These are phyloP conservation scores for Globisporangium polare DNA, from an alignment of 352 stramenopile species.

Conservation along the genomic window DNA sequence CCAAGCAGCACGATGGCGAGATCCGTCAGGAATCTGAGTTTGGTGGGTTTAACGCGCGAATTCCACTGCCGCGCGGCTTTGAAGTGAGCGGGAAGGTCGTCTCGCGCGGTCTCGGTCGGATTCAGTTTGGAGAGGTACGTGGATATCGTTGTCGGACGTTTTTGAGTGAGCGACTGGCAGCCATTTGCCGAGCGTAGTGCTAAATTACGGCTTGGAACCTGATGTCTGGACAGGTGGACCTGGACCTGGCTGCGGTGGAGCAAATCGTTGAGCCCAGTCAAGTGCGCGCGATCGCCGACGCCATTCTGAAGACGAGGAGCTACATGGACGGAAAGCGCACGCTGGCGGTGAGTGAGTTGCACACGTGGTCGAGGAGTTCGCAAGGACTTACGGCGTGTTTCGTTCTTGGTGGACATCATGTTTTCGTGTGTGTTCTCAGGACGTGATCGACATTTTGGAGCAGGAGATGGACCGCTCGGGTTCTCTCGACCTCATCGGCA, in stretches of 20 bases:
- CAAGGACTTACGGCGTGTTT: background rate
- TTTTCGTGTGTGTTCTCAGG: constrained; percentile 24
- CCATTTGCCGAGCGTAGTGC: too few relatives aligned
- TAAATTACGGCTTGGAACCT: too few relatives aligned
- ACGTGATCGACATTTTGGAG: constrained; percentile 66
- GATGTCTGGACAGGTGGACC: constrained; percentile 45
- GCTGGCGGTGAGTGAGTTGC: constrained; percentile 17
- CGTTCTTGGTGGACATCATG: background rate
- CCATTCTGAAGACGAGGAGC: constrained; percentile 42
- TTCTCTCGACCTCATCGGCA: constrained; percentile 58
- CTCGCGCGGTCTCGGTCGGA: constrained; percentile 59
- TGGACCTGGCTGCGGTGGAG: constrained; percentile 81
- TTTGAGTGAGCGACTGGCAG: too few relatives aligned
- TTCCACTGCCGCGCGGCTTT: constrained; percentile 52
- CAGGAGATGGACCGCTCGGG: constrained; percentile 53
- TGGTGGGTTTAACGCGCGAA: constrained; percentile 41
- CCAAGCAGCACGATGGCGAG: constrained; percentile 40
- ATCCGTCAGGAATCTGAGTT: constrained; percentile 54
- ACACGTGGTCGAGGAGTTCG: too few relatives aligned
- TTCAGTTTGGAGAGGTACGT: constrained; percentile 87
- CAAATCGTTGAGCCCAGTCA: constrained; percentile 90
- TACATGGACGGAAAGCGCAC: constrained; percentile 67
- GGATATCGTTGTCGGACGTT: too few relatives aligned
- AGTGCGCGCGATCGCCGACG: constrained; percentile 77
- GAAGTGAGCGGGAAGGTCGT: constrained; percentile 76